Evolutionary conservation across 1,284 basidiomycete species (phyloP), one percentile per base, ranked within the genome.

Genomic region (Cutaneotrichosporon dermatis): DNA sequence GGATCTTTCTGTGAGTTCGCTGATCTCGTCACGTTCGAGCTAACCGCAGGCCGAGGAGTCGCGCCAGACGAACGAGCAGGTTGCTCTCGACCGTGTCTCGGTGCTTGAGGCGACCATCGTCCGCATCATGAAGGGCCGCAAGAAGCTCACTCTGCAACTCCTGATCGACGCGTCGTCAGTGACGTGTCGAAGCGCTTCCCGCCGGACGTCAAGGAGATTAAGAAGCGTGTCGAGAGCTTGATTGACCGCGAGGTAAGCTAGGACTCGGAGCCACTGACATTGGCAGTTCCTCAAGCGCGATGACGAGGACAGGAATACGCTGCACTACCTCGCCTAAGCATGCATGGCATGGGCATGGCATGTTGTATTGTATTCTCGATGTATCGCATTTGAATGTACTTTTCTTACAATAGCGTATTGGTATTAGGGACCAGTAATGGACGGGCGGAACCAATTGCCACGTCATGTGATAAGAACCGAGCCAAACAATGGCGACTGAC

Each of bases 51-150:
- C 85, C 39, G 93, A 97, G 73, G 95, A 98, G 79, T 86, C 88
- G 34, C 84, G 85, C 65, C 84, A 86, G 64, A 95, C 92, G 7
- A 89, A 92, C 69, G 83, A 83, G 13, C 84, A 88, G 44, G 92
- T 98, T 45, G 88, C 94, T 61, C 84, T 88, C 41, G 92, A 97
- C 76, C 85, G 95, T 60, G 88, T 89, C 62, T 84, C 88, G 62
- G 86, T 88, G 54, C 81, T 98, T 34, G 93, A 98, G 68, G 92
- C 93, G 0, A 92, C 93, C 6, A 94, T 97, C 65, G 92, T 96
- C 41, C 86, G 92, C 2, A 87, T 95, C 71, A 94, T 97, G 92
- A 97, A 97, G 76, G 86, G 86, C 2, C 84, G 86, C 68, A 96
- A 94, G 79, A 87, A 87, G 74, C 81, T 95, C 70, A 88, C 88